phyloP scores from a whole-genome alignment of 192 early-diverging fungal genomes.

The Entomortierella chlamydospora region DNA sequence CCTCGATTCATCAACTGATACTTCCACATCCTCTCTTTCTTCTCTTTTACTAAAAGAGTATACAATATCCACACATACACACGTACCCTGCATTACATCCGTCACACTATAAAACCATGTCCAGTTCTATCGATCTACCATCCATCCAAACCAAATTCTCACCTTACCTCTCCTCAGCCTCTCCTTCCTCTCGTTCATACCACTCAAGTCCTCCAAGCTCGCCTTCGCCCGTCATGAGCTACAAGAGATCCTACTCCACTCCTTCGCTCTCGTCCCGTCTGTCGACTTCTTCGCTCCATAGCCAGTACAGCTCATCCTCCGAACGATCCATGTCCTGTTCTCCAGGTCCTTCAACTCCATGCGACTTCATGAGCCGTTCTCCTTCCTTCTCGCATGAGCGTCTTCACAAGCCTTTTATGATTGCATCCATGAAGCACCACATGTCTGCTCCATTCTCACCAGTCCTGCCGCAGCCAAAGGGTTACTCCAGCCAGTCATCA shows the following conservation, averaged over 20 bases:
- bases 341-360: slow-evolving; percentile 39
- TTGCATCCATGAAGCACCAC: background rate
- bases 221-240: slow-evolving; percentile 27
- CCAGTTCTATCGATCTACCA: slow-evolving; percentile 32
- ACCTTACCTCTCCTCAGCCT: slow-evolving; percentile 4
- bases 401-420: slow-evolving; percentile 24
- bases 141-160: slow-evolving; percentile 40
- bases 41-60: background rate
- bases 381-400: slow-evolving; percentile 50
- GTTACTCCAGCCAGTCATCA: slow-evolving; percentile 6
- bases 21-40: background rate
- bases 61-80: background rate
- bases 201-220: slow-evolving; percentile 16
- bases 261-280: slow-evolving; percentile 38
- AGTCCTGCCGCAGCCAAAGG: slow-evolving; percentile 20
- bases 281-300: slow-evolving; percentile 45
- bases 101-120: slow-evolving; percentile 17
- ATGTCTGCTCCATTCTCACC: slow-evolving; percentile 30
- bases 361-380: slow-evolving; percentile 35
- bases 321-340: slow-evolving; percentile 41
- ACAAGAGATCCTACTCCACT: slow-evolving; percentile 25
- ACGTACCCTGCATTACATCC: background rate
- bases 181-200: slow-evolving; percentile 19
- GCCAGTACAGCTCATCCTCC: slow-evolving; percentile 41
- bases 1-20: too few species aligned